A percentile compares a stretch with the other conserved stretches of the same genome.
phyloP scores from a whole-genome alignment of 495 filamentous ascomycete genomes.

The Penicillium paradoxum region DNA sequence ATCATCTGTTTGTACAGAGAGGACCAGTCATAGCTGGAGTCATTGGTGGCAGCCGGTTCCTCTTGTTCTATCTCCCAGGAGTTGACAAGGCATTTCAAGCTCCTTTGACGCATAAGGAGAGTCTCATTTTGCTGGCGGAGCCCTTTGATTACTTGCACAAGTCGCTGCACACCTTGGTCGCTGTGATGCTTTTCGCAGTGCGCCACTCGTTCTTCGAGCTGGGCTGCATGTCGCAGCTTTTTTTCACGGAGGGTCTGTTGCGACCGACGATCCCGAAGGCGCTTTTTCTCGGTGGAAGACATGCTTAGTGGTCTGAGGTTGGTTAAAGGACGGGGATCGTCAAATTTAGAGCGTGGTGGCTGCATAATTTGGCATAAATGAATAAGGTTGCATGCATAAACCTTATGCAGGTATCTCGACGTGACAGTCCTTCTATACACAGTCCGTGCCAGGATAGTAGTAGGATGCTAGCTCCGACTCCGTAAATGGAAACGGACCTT shows the following conservation, averaged over 20 bases:
- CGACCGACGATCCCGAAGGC: slow-evolving; percentile 25
- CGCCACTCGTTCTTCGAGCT: slow-evolving; percentile 20
- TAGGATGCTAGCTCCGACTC: too few relatives aligned
- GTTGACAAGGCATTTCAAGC: slow-evolving; percentile 13
- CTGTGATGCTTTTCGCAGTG: slow-evolving; percentile 24
- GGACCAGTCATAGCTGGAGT: neutral
- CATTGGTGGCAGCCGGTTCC: neutral
- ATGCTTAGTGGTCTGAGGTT: neutral
- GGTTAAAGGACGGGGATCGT: neutral
- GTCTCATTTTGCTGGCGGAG: slow-evolving; percentile 23
- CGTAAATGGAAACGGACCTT: too few relatives aligned
- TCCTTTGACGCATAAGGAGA: slow-evolving; percentile 13
- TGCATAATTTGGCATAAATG: neutral
- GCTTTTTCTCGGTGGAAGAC: slow-evolving; percentile 20
- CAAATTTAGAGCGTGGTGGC: neutral
- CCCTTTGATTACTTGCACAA: slow-evolving; percentile 18
- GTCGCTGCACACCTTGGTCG: slow-evolving; percentile 12
- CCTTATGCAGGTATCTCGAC: neutral
- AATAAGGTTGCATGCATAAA: neutral
- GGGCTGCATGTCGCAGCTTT: slow-evolving; percentile 14
- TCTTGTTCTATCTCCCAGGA: slow-evolving; percentile 18
- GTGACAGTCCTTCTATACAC: too few relatives aligned
- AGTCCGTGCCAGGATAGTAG: too few relatives aligned
- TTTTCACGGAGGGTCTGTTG: slow-evolving; percentile 28
- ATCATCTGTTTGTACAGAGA: neutral